These are phyloP conservation scores for Candida manassasensis DNA, from an alignment of 805 yeast species.

Conservation along the genomic window DNA sequence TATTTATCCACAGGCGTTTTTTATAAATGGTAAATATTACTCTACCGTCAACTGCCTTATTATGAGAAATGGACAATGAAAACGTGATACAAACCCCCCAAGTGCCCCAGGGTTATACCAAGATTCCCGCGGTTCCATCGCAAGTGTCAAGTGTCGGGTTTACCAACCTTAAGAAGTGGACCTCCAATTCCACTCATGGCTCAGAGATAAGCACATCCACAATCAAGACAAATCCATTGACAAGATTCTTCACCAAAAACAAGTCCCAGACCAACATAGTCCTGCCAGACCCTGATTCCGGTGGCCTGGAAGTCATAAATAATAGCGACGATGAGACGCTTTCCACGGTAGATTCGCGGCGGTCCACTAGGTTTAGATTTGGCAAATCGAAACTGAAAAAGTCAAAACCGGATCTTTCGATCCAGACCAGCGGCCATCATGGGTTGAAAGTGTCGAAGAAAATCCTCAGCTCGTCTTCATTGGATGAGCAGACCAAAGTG, in stretches of 20 bases:
- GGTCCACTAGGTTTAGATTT: conserved; percentile 6
- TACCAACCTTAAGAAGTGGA: conserved; percentile 26
- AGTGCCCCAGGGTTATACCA: background rate
- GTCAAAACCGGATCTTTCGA: conserved; percentile 25
- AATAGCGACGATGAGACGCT: conserved; percentile 10
- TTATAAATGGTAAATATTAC: too few species aligned
- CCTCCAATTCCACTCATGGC: conserved; percentile 23
- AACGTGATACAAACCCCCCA: background rate
- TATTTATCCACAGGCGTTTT: too few species aligned
- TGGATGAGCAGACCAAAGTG: conserved; percentile 10
- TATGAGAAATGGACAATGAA: background rate
- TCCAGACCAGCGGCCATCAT: conserved; percentile 26
- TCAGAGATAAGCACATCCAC: conserved; percentile 19
- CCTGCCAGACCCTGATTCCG: background rate
- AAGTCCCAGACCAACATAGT: conserved; percentile 17
- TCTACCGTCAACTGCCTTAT: too few species aligned
- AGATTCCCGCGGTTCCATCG: conserved; percentile 6
- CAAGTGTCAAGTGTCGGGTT: conserved; percentile 28
- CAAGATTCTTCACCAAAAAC: conserved; percentile 28
- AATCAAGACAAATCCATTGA: conserved; percentile 23
- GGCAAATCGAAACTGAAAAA: conserved; percentile 11
- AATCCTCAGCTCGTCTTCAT: conserved; percentile 16
- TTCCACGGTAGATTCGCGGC: conserved; percentile 6
- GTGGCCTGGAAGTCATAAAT: conserved; percentile 1
- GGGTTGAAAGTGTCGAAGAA: conserved; percentile 21